A percentile compares a stretch with the other conserved stretches of the same genome.
Evolutionary conservation across 2,329 filamentous ascomycete genomes (phyloP).

Genomic region (Ophiocordyceps camponoti-saundersi): DNA sequence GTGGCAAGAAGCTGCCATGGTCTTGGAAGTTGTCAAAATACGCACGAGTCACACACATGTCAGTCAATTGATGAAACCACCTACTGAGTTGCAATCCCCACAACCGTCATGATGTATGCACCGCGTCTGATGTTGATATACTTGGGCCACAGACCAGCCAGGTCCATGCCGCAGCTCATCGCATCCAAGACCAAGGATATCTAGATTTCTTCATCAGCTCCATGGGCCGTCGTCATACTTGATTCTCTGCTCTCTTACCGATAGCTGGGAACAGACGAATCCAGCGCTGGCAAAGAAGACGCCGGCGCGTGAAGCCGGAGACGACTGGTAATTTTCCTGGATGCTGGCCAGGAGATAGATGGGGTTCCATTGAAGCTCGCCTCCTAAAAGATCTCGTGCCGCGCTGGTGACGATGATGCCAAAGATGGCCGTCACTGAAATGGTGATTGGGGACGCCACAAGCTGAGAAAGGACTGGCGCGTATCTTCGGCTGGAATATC

Average conservation of each 20-base stretch:
- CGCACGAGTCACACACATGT: not conserved
- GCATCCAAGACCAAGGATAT: constrained; percentile 23
- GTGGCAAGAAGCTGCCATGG: constrained; percentile 13
- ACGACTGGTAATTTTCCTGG: constrained; percentile 11
- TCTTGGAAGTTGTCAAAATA: constrained; percentile 1
- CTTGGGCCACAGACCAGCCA: constrained; percentile 31
- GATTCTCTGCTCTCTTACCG: constrained; percentile 3
- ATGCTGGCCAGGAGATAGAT: constrained; percentile 9
- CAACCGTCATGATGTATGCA: constrained; percentile 26
- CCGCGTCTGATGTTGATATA: constrained; percentile 41
- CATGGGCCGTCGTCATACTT: not conserved
- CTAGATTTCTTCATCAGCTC: not conserved
- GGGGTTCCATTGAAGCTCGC: constrained; percentile 10
- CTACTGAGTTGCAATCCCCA: constrained; percentile 17
- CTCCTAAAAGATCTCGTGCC: constrained; percentile 7
- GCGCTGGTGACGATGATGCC: constrained; percentile 10
- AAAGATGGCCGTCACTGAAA: constrained; percentile 11
- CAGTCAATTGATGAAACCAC: not conserved
- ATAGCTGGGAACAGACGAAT: constrained; percentile 10
- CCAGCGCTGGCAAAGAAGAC: constrained; percentile 10
- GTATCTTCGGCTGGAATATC: constrained; percentile 7
- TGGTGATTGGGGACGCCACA: constrained; percentile 8
- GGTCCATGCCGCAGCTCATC: constrained; percentile 35
- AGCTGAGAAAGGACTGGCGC: constrained; percentile 8
- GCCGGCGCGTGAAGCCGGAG: constrained; percentile 7